Evolutionary conservation across 2,329 filamentous ascomycete genomes (phyloP).

Genomic region (Pseudogymnoascus sp.): DNA sequence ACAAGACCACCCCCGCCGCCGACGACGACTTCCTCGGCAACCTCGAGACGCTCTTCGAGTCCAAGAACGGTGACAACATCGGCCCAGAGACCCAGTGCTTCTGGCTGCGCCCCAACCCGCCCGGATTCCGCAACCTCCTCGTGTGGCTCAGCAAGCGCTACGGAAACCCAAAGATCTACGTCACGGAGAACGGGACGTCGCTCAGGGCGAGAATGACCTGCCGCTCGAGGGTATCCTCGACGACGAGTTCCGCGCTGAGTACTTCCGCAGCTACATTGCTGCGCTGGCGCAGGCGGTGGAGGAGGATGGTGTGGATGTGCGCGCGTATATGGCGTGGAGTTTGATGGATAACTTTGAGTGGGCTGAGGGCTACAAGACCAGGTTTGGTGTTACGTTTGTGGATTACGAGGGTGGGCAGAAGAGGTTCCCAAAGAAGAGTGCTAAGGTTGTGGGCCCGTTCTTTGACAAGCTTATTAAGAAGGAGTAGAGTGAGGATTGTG

Average conservation of each 20-base stretch:
- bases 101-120: slow-evolving; percentile 71
- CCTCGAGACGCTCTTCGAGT: slow-evolving; percentile 63
- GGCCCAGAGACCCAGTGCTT: slow-evolving; percentile 75
- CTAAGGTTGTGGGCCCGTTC: slow-evolving; percentile 59
- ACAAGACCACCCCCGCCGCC: slow-evolving; percentile 54
- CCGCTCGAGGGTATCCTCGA: slow-evolving; percentile 63
- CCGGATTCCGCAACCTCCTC: slow-evolving; percentile 70
- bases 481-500: slow-evolving; percentile 35
- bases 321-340: slow-evolving; percentile 80
- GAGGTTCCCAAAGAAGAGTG: slow-evolving; percentile 78
- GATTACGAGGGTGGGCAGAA: slow-evolving; percentile 76
- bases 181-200: slow-evolving; percentile 84
- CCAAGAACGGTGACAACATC: slow-evolving; percentile 66
- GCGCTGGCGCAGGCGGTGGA: slow-evolving; percentile 67
- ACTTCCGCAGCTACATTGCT: slow-evolving; percentile 69
- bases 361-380: slow-evolving; percentile 81
- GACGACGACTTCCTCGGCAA: slow-evolving; percentile 67
- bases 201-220: slow-evolving; percentile 74
- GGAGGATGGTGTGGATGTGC: slow-evolving; percentile 69
- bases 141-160: slow-evolving; percentile 74
- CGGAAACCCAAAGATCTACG: slow-evolving; percentile 68
- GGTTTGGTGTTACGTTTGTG: slow-evolving; percentile 77
- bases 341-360: slow-evolving; percentile 57
- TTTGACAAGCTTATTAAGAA: slow-evolving; percentile 66
- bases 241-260: slow-evolving; percentile 74